These are phyloP conservation scores for Xanthoconium stramineum DNA, from an alignment of 768 basidiomycete genomes.

Conservation along the genomic window DNA sequence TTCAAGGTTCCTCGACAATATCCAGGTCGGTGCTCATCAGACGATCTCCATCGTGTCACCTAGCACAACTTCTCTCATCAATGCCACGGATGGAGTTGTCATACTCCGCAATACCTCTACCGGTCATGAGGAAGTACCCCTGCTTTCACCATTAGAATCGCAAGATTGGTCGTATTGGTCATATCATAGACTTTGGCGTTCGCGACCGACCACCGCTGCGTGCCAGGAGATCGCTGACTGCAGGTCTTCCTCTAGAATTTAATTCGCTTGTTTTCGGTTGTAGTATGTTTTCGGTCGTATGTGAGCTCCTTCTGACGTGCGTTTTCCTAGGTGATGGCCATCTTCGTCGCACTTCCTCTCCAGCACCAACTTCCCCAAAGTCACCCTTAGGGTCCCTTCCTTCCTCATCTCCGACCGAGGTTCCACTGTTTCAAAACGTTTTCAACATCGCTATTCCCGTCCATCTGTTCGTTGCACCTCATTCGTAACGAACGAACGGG, in stretches of 20 bases:
- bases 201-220: slow-evolving; percentile 3
- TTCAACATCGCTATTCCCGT: slow-evolving; percentile 47
- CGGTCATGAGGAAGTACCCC: slow-evolving; percentile 18
- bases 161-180: neutral
- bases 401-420: neutral
- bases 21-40: slow-evolving; percentile 9
- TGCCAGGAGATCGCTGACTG: slow-evolving; percentile 29
- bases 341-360: slow-evolving; percentile 46
- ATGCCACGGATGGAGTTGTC: slow-evolving; percentile 13
- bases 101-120: slow-evolving; percentile 19
- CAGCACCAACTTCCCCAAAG: slow-evolving; percentile 27
- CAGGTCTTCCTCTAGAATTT: slow-evolving; percentile 53
- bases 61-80: slow-evolving; percentile 5
- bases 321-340: slow-evolving; percentile 47
- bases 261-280: slow-evolving; percentile 61
- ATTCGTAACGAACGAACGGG: slow-evolving; percentile 57
- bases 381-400: neutral
- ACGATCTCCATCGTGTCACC: slow-evolving; percentile 9
- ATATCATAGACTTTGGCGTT: slow-evolving; percentile 21
- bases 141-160: slow-evolving; percentile 5
- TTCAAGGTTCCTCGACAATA: slow-evolving; percentile 3
- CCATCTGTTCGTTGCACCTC: slow-evolving; percentile 44
- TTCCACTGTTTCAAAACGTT: slow-evolving; percentile 28
- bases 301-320: neutral
- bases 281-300: slow-evolving; percentile 38